phyloP scores from a whole-genome alignment of 805 yeast genomes.

The Zygosaccharomyces kombuchaensis region DNA sequence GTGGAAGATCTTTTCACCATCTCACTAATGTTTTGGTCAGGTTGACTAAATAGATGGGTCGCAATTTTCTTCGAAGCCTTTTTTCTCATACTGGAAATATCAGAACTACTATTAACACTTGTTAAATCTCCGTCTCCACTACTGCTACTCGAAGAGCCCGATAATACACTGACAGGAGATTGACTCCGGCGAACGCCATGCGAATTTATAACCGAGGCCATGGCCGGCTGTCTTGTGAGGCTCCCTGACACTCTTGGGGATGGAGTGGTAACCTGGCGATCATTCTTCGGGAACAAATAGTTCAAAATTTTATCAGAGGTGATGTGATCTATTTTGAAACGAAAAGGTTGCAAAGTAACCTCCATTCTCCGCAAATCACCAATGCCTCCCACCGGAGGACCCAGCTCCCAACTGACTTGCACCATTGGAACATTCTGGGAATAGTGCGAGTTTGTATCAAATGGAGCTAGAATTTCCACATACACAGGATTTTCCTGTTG shows the following conservation, averaged over 20 bases:
- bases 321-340: conserved; percentile 52
- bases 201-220: conserved; percentile 8
- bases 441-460: conserved; percentile 20
- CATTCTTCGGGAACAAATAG: conserved; percentile 44
- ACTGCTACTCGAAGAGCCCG: conserved; percentile 11
- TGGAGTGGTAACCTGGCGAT: conserved; percentile 1
- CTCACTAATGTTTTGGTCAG: conserved; percentile 40
- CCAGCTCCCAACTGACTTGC: conserved; percentile 48
- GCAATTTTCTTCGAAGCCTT: conserved; percentile 14
- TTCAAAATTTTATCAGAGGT: conserved; percentile 48
- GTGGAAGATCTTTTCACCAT: conserved; percentile 72
- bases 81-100: conserved; percentile 5
- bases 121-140: conserved; percentile 20
- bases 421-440: conserved; percentile 36
- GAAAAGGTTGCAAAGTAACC: conserved; percentile 50
- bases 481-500: conserved; percentile 44
- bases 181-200: conserved; percentile 8
- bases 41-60: conserved; percentile 15
- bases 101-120: conserved; percentile 10
- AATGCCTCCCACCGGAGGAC: conserved; percentile 64
- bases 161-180: conserved; percentile 8
- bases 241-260: not conserved
- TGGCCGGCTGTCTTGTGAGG: conserved; percentile 9
- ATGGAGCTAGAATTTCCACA: conserved; percentile 51
- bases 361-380: conserved; percentile 47